A percentile compares a stretch with the other conserved stretches of the same genome.
Conservation (phyloP, 2,329 filamentous ascomycete species). For the Corniculantispora saksenae region DNA sequence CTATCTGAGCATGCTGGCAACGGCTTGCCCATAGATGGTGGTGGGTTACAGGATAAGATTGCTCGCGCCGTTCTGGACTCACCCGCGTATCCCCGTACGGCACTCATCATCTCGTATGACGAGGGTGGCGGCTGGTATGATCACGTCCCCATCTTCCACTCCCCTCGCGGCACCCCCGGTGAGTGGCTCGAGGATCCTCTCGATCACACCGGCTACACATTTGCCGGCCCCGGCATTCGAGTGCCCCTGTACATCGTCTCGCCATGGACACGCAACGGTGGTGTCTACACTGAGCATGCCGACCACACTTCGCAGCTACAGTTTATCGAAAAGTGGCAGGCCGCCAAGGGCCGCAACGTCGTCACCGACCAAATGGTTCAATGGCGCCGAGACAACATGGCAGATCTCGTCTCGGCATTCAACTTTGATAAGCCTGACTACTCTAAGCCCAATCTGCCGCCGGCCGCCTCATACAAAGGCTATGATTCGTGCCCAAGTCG, state of each 20-base stretch:
- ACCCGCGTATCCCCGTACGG: slow-evolving; percentile 50
- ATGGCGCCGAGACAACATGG: slow-evolving; percentile 36
- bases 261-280: slow-evolving; percentile 54
- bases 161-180: slow-evolving; percentile 48
- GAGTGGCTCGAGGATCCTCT: slow-evolving; percentile 53
- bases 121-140: slow-evolving; percentile 58
- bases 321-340: slow-evolving; percentile 52
- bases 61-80: slow-evolving; percentile 52
- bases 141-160: slow-evolving; percentile 53
- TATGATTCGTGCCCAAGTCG: neutral
- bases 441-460: neutral
- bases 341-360: slow-evolving; percentile 41
- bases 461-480: neutral
- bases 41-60: slow-evolving; percentile 54
- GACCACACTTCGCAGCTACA: slow-evolving; percentile 58
- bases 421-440: slow-evolving; percentile 53
- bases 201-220: slow-evolving; percentile 38
- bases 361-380: slow-evolving; percentile 30
- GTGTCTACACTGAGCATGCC: slow-evolving; percentile 54
- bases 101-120: slow-evolving; percentile 46
- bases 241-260: slow-evolving; percentile 58
- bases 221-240: slow-evolving; percentile 42
- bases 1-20: slow-evolving; percentile 57
- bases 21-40: slow-evolving; percentile 51
- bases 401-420: slow-evolving; percentile 38